These are phyloP conservation scores for Rhodotorula toruloides DNA, from an alignment of 768 basidiomycete species.

Conservation along the genomic window DNA sequence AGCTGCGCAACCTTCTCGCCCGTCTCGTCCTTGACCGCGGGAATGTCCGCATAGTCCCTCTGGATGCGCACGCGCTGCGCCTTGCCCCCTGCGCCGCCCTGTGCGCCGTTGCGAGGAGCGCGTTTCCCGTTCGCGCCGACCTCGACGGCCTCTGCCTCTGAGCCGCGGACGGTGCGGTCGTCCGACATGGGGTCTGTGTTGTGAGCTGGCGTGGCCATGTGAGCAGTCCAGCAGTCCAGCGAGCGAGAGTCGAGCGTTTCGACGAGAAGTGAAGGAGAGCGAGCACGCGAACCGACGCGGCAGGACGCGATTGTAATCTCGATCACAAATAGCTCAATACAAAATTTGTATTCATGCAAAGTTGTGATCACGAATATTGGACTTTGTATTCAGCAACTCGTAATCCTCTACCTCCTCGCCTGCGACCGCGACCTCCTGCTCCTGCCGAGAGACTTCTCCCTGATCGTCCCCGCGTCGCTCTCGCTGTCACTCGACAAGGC, in stretches of 20 bases:
- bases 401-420: no score
- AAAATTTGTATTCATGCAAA: no score
- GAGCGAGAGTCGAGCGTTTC: neutral
- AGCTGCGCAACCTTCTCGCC: slow-evolving; percentile 90
- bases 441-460: no score
- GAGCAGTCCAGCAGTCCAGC: neutral
- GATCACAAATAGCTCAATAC: no score
- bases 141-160: slow-evolving; percentile 23
- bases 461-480: no score
- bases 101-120: slow-evolving; percentile 4
- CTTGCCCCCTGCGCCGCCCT: no score
- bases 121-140: slow-evolving; percentile 14
- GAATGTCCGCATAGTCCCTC: slow-evolving; percentile 56
- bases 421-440: no score
- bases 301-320: no score
- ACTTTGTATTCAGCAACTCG: no score
- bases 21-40: slow-evolving; percentile 84
- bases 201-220: slow-evolving; percentile 8
- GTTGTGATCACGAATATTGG: no score
- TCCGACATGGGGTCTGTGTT: slow-evolving; percentile 20
- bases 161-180: slow-evolving; percentile 20
- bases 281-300: no score
- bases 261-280: neutral
- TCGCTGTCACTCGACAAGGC: no score
- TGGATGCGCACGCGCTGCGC: slow-evolving; percentile 23